These are phyloP conservation scores for Naganishia onofrii DNA, from an alignment of 768 basidiomycete species.

Conservation along the genomic window DNA sequence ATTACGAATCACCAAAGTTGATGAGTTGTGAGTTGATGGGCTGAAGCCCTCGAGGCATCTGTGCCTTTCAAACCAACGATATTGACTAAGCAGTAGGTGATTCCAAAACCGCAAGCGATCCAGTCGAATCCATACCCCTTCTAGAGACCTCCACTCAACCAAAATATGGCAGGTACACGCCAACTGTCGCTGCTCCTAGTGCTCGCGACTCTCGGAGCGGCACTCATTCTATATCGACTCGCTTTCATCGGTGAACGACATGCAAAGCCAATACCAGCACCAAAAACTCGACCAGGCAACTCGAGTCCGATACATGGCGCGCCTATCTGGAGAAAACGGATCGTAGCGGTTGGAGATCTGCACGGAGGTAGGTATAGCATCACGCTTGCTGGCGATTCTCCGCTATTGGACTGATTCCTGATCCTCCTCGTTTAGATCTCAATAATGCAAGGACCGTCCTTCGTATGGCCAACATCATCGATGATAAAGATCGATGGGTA, in stretches of 20 bases:
- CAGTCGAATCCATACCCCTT: no score
- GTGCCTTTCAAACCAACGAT: no score
- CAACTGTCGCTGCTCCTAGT: conserved; percentile 26
- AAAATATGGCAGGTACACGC: conserved; percentile 11
- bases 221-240: conserved; percentile 27
- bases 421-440: conserved; percentile 57
- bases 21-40: background rate
- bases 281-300: background rate
- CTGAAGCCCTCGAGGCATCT: no score
- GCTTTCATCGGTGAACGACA: conserved; percentile 2
- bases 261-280: background rate
- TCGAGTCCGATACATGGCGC: background rate
- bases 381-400: background rate
- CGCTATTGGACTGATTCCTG: background rate
- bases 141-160: no score
- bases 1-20: background rate
- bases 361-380: conserved; percentile 61
- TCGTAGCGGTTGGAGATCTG: conserved; percentile 86
- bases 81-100: background rate
- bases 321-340: conserved; percentile 43
- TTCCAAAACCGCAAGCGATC: background rate
- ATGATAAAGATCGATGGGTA: conserved; percentile 72
- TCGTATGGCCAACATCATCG: conserved; percentile 72
- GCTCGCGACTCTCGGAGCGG: conserved; percentile 24
- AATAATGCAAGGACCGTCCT: conserved; percentile 75